Conservation (phyloP, 768 basidiomycete species). For the Steccherinum ochraceum region DNA sequence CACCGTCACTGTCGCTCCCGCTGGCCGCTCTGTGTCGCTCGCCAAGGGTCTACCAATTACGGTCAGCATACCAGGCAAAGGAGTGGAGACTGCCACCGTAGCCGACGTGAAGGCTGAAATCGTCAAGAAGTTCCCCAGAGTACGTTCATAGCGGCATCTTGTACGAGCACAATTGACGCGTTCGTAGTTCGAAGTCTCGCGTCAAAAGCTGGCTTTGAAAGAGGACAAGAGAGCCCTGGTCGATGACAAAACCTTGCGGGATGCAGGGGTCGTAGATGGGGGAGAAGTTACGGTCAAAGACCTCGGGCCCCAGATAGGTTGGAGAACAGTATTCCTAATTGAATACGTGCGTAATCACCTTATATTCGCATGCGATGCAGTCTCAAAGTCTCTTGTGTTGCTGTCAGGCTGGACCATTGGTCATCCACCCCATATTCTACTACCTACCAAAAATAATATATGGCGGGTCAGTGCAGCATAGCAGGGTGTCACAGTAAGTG, state of each 20-base stretch:
- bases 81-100: conserved; percentile 46
- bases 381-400: not conserved
- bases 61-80: conserved; percentile 41
- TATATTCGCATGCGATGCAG: not conserved
- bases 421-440: conserved; percentile 86
- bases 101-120: conserved; percentile 65
- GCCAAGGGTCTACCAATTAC: conserved; percentile 46
- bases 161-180: not conserved
- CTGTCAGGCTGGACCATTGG: conserved; percentile 73
- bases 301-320: conserved; percentile 83
- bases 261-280: conserved; percentile 51
- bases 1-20: conserved; percentile 46
- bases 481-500: conserved; percentile 66
- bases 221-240: conserved; percentile 55
- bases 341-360: conserved; percentile 76
- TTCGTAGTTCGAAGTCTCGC: conserved; percentile 56
- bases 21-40: conserved; percentile 38
- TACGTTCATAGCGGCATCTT: conserved; percentile 17
- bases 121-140: conserved; percentile 47
- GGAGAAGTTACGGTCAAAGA: conserved; percentile 80
- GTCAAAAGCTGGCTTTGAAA: conserved; percentile 69
- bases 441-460: conserved; percentile 66
- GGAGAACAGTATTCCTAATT: conserved; percentile 82
- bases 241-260: conserved; percentile 54
- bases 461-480: conserved; percentile 63